phyloP scores from a whole-genome alignment of 257 asterid species.

The Dorcoceras hygrometricum region DNA sequence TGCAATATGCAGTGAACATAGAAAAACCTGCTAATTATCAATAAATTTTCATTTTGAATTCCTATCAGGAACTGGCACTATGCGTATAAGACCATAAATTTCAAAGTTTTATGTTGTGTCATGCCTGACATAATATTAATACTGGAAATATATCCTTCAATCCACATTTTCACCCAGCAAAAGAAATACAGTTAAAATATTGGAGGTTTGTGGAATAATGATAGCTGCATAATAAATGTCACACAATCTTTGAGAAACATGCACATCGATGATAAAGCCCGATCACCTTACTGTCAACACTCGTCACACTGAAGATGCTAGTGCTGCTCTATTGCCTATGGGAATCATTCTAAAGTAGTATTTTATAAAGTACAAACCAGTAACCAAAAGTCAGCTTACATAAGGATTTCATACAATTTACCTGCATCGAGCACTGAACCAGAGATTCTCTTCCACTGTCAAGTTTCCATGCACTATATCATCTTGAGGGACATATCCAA shows the following conservation, averaged over 20 bases:
- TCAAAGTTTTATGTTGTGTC: neutral
- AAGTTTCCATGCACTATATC: slow-evolving; percentile 97
- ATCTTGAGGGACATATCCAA: slow-evolving; percentile 96
- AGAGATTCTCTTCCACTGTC: slow-evolving; percentile 97
- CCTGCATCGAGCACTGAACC: slow-evolving; percentile 99
- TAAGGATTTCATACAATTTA: slow-evolving; percentile 17
- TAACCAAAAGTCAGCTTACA: neutral
- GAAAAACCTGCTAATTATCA: neutral
- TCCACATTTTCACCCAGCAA: neutral
- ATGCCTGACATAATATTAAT: neutral
- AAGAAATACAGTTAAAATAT: neutral
- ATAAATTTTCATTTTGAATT: neutral
- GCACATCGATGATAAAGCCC: neutral
- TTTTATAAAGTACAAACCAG: neutral
- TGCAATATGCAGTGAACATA: neutral
- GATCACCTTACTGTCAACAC: neutral
- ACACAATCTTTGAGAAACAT: neutral
- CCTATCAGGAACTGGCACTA: neutral
- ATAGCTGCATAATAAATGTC: neutral
- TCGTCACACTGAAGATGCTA: neutral
- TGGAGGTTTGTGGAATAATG: neutral
- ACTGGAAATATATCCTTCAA: neutral
- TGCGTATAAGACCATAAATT: neutral
- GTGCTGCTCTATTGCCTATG: neutral
- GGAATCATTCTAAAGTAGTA: neutral